Evolutionary conservation across 257 asterid species (phyloP), one percentile per base, ranked within the genome.

Genomic region (Coffea eugenioides): DNA sequence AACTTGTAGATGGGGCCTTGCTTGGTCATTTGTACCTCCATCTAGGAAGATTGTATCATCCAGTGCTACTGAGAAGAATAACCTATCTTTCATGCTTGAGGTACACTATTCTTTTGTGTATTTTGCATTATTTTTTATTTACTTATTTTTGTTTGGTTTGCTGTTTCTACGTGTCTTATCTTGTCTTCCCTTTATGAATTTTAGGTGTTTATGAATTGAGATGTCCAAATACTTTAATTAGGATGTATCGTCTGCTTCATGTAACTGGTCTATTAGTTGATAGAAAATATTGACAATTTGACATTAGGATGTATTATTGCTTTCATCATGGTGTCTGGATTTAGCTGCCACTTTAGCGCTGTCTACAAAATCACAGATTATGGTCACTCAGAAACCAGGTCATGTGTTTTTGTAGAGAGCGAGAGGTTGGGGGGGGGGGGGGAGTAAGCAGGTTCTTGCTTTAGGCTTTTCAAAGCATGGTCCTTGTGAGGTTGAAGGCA

Each of bases 1-100:
- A 86, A 95, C 97, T 67, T 93, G 95, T 62, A 86, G 98, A 83
- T 95, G 99, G 99, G 99, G 99, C 57, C 92, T 95, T 84, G 97
- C 96, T 10, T 95, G 99, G 99, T 95, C 99, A 70, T 95, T 92
- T 82, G 77, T 93, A 69, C 91, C 94, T 23, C 81, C 88, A 78
- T 85, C 86, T 56, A 88, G 73, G 83, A 92, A 88, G 84, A 79
- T 64, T 15, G 66, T 85, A 76, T 48, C 90, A 21, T 83, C 90
- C 77, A 77, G 71, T 18, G 87, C 78, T 82, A 74, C 81, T 45
- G 90, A 86, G 83, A 91, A 84, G 85, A 93, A 82, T 70, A 91
- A 88, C 73, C 81, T 86, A 41, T 93, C 98, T 70, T 91, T 93
- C 90, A 85, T 87, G 88, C 93, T 95, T 74, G 93, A 95, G 98